Evolutionary conservation across 306 rosid species (phyloP), one percentile per base, ranked within the genome.

Genomic region (Senna tora): DNA sequence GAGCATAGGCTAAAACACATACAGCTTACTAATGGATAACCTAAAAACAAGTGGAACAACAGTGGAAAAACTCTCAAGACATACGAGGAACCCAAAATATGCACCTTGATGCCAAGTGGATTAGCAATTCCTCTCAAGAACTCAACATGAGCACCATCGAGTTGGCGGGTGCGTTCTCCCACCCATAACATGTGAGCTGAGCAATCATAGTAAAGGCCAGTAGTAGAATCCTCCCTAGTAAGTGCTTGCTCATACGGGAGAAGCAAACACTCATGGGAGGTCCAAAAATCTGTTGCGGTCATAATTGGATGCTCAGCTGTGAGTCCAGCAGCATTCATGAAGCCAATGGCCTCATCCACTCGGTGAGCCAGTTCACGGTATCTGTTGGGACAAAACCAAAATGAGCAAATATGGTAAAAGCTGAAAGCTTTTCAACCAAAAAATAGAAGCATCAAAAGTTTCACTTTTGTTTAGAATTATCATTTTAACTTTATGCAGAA

Each of bases 101-200:
- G 77, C 55, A 83, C 87, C 87, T 84, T 84, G 61, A 84, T 84
- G 75, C 87, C 87, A 64, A 84, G 85, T 34, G 87, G 87, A 80
- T 84, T 84, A 19, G 87, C 82, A 51, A 84, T 72, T 58, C 87
- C 87, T 65, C 85, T 80, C 51, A 84, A 65, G 50, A 84, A 84
- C 67, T 80, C 87, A 65, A 84, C 85, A 70, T 84, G 87, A 61
- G 87, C 87, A 67, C 87, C 87, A 52, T 84, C 87, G 52, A 80
- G 84, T 74, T 80, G 87, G 63, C 87, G 80, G 52, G 87, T 84
- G 49, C 87, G 84, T 52, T 84, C 87, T 21, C 87, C 87, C 43
- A 84, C 87, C 87, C 87, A 84, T 9, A 84, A 70, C 82, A 84
- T 80, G 78, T 84, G 87, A 74, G 87, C 87, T 42, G 87, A 84